These are phyloP conservation scores for Phytophthora pinifolia DNA, from an alignment of 352 stramenopile genomes.

Conservation along the genomic window DNA sequence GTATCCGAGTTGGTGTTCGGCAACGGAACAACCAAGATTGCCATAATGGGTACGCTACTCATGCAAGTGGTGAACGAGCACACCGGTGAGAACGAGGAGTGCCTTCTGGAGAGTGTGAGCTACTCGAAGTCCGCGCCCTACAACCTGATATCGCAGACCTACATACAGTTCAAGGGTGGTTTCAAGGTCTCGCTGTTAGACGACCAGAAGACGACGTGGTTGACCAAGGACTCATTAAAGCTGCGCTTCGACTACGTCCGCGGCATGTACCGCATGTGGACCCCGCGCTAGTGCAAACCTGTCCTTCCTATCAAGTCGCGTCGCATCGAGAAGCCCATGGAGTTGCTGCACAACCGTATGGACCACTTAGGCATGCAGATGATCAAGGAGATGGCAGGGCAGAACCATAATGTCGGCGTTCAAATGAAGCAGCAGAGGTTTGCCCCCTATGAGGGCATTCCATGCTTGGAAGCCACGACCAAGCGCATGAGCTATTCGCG, in stretches of 20 bases:
- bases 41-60: too few relatives aligned
- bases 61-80: too few relatives aligned
- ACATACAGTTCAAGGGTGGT: constrained; percentile 9
- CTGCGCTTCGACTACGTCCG: constrained; percentile 2
- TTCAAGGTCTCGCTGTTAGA: neutral
- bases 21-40: too few relatives aligned
- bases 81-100: too few relatives aligned
- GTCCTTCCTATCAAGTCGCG: neutral
- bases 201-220: neutral
- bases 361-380: neutral
- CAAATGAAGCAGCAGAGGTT: constrained; percentile 6
- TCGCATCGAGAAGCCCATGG: neutral
- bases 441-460: constrained; percentile 4
- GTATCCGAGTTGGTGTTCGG: too few relatives aligned
- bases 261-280: constrained; percentile 2
- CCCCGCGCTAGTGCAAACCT: neutral
- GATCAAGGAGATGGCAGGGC: constrained; percentile 1
- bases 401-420: constrained; percentile 8
- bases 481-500: constrained; percentile 10
- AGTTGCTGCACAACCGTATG: constrained; percentile 6
- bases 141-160: constrained; percentile 7
- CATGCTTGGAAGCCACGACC: neutral
- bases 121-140: too few relatives aligned
- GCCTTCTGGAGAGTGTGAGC: too few relatives aligned
- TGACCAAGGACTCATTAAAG: constrained; percentile 6